Evolutionary conservation across 129 eudicot species (phyloP).

Genomic region (Glebionis coronaria): DNA sequence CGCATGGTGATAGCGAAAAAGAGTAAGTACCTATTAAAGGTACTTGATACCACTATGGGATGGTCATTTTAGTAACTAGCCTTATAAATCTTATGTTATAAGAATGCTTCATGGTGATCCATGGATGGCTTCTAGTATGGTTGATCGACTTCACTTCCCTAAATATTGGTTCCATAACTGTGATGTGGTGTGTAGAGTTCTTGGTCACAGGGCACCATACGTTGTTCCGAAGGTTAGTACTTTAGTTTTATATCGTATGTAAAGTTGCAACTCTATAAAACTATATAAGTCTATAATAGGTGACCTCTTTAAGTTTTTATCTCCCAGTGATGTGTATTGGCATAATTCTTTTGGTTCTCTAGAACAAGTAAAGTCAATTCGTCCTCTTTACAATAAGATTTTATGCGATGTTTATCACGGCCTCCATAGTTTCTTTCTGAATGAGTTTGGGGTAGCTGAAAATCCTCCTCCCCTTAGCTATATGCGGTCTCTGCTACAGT

Average conservation of each 20-base stretch:
- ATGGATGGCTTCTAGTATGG: too few relatives aligned
- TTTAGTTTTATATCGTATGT: too few relatives aligned
- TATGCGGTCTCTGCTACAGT: slow-evolving; percentile 56
- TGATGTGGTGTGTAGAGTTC: too few relatives aligned
- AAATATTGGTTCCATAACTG: too few relatives aligned
- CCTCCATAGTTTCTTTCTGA: slow-evolving; percentile 66
- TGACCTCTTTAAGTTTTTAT: slow-evolving; percentile 51
- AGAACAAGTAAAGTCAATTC: slow-evolving; percentile 30
- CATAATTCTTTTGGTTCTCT: slow-evolving; percentile 52
- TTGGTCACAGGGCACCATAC: too few relatives aligned
- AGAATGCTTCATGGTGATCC: too few relatives aligned
- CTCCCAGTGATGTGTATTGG: slow-evolving; percentile 67
- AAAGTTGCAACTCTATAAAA: too few relatives aligned
- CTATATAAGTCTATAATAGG: slow-evolving; percentile 29
- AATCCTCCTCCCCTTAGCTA: slow-evolving; percentile 49
- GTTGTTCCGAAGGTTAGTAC: slow-evolving; percentile 44
- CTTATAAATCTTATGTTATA: too few relatives aligned
- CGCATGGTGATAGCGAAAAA: neutral
- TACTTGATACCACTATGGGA: slow-evolving; percentile 21
- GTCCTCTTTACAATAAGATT: slow-evolving; percentile 30
- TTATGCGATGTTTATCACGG: slow-evolving; percentile 48
- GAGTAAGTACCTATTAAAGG: slow-evolving; percentile 11
- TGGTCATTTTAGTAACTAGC: too few relatives aligned
- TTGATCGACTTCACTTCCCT: too few relatives aligned
- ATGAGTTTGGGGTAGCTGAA: slow-evolving; percentile 66